Evolutionary conservation across 768 basidiomycete species (phyloP).

Genomic region (Pleurotus eryngii): DNA sequence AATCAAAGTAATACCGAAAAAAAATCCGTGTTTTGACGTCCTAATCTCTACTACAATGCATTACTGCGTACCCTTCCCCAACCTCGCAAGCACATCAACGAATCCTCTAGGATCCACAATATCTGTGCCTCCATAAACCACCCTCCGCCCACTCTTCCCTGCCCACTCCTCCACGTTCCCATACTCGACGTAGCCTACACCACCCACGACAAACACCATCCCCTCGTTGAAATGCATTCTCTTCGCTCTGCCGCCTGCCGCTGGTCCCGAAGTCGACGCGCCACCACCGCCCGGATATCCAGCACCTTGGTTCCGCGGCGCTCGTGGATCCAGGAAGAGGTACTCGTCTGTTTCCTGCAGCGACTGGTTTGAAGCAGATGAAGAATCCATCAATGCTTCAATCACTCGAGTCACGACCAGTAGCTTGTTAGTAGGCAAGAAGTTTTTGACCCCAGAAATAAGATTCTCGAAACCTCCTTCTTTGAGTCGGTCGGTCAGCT

Average conservation of each 20-base stretch:
- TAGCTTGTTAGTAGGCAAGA: conserved; percentile 92
- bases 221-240: conserved; percentile 84
- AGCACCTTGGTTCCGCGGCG: conserved; percentile 51
- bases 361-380: conserved; percentile 90
- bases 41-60: too few species aligned
- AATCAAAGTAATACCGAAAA: too few species aligned
- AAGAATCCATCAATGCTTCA: conserved; percentile 97
- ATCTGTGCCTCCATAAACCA: conserved; percentile 96
- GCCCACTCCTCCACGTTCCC: conserved; percentile 97
- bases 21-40: too few species aligned
- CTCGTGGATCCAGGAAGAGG: conserved; percentile 88
- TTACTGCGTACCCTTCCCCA: conserved; percentile 35
- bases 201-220: conserved; percentile 92
- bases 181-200: conserved; percentile 96
- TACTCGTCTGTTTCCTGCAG: conserved; percentile 96
- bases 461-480: conserved; percentile 97
- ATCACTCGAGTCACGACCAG: conserved; percentile 89
- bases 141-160: conserved; percentile 69
- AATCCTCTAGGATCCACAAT: conserved; percentile 89
- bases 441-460: conserved; percentile 97
- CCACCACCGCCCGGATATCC: conserved; percentile 45
- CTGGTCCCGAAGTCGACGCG: neutral
- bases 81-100: conserved; percentile 61
- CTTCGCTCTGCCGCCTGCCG: conserved; percentile 26
- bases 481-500: conserved; percentile 88